Conservation (phyloP, 2,329 filamentous ascomycete species). For the Cephalotrichum gorgonifer region DNA sequence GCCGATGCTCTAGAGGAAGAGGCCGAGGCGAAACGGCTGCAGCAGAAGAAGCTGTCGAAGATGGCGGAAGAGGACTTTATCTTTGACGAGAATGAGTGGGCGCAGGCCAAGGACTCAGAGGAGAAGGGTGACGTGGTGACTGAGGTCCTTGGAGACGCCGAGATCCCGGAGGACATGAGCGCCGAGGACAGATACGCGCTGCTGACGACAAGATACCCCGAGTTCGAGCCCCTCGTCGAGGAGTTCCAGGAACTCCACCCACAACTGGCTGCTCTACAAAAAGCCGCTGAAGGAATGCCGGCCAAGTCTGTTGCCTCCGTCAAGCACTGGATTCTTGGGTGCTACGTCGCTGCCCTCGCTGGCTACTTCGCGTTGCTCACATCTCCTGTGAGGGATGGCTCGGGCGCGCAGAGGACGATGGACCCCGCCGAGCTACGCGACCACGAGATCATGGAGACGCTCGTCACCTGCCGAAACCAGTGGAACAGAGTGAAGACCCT, state of each 20-base stretch:
- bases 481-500: conserved; percentile 69
- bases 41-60: conserved; percentile 80
- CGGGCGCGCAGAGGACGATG: conserved; percentile 44
- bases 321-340: conserved; percentile 71
- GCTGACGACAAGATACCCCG: conserved; percentile 74
- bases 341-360: conserved; percentile 76
- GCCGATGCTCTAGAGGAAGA: conserved; percentile 79
- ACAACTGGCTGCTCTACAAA: conserved; percentile 46
- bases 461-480: conserved; percentile 68
- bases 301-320: conserved; percentile 49
- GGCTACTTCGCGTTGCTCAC: conserved; percentile 96
- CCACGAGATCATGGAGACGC: conserved; percentile 79
- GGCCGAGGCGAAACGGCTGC: conserved; percentile 74
- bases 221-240: conserved; percentile 76
- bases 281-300: conserved; percentile 41
- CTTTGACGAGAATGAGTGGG: conserved; percentile 85
- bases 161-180: conserved; percentile 71
- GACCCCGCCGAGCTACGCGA: conserved; percentile 74
- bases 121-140: conserved; percentile 53
- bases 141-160: conserved; percentile 74
- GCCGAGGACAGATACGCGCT: conserved; percentile 65
- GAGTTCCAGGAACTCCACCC: conserved; percentile 70
- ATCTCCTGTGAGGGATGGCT: conserved; percentile 56
- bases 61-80: conserved; percentile 91
- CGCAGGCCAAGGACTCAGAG: conserved; percentile 42